phyloP scores from a whole-genome alignment of 352 stramenopile genomes.

The Discostella stelligera region DNA sequence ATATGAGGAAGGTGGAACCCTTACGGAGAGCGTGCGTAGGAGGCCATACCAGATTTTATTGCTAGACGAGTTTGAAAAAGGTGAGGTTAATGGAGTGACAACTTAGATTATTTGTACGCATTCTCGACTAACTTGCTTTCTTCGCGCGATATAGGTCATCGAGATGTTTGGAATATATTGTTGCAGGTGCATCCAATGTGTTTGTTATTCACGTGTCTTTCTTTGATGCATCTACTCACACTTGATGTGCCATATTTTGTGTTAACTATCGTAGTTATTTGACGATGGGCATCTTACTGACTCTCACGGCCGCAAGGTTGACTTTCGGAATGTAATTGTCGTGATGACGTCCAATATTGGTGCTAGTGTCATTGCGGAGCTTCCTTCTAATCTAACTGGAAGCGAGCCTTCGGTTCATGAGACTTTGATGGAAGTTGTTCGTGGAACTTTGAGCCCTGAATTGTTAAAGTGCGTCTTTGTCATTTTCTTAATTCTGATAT shows the following conservation, averaged over 20 bases:
- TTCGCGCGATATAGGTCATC: no score
- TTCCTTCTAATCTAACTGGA: slow-evolving; percentile 28
- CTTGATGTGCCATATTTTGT: slow-evolving; percentile 84
- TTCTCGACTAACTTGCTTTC: no score
- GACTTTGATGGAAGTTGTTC: slow-evolving; percentile 40
- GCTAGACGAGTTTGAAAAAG: slow-evolving; percentile 98
- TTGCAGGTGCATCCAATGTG: slow-evolving; percentile 71
- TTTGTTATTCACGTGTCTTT: background rate
- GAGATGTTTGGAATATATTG: slow-evolving; percentile 92
- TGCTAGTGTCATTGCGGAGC: slow-evolving; percentile 86
- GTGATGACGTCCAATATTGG: slow-evolving; percentile 97
- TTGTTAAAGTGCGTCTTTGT: slow-evolving; percentile 6
- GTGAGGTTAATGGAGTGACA: no score
- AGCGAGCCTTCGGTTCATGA: slow-evolving; percentile 29
- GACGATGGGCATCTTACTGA: slow-evolving; percentile 92
- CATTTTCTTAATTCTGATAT: background rate
- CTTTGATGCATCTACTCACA: no score
- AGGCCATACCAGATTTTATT: slow-evolving; percentile 94
- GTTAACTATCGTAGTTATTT: slow-evolving; percentile 87
- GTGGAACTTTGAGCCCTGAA: slow-evolving; percentile 15
- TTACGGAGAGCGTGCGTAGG: slow-evolving; percentile 92
- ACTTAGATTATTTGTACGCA: no score
- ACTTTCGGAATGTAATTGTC: slow-evolving; percentile 96
- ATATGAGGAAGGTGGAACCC: slow-evolving; percentile 88
- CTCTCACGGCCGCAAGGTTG: slow-evolving; percentile 90